Percentiles rank a stretch among this genome's conserved stretches.
These are phyloP conservation scores for Kluyveromyces marxianus DNA, from an alignment of 1,139 yeast genomes.

Conservation along the genomic window DNA sequence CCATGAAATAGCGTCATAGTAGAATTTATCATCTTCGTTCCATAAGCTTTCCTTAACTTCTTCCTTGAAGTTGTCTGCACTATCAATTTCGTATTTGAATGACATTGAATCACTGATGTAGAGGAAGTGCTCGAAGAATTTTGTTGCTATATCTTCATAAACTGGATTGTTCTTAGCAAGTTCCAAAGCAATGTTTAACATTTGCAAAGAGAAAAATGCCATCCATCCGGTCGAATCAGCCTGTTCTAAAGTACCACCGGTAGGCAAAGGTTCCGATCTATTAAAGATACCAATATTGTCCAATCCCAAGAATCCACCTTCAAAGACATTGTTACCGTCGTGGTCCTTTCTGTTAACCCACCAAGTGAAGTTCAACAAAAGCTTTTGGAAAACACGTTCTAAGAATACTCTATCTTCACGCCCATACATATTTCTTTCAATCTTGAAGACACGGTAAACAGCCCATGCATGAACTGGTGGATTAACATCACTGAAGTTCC, in stretches of 20 bases:
- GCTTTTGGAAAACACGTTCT: conserved; percentile 87
- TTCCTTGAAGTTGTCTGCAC: conserved; percentile 32
- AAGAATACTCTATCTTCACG: conserved; percentile 75
- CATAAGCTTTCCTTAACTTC: conserved; percentile 64
- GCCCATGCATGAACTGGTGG: conserved; percentile 99
- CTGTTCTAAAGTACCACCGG: conserved; percentile 87
- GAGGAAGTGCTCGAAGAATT: conserved; percentile 89
- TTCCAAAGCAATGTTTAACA: conserved; percentile 91
- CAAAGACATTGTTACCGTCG: conserved; percentile 85
- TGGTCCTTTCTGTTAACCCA: conserved; percentile 94
- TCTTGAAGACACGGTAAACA: conserved; percentile 80
- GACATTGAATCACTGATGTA: conserved; percentile 95
- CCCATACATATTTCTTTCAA: conserved; percentile 83
- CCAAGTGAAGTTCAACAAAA: conserved; percentile 89
- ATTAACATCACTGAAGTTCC: conserved; percentile 94
- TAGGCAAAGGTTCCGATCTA: conserved; percentile 89
- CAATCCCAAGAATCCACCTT: conserved; percentile 90
- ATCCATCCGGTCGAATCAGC: conserved; percentile 99
- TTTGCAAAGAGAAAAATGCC: conserved; percentile 88
- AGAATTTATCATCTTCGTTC: conserved; percentile 87
- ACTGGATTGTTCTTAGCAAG: conserved; percentile 80
- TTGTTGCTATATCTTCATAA: conserved; percentile 91
- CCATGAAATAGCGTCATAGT: conserved; percentile 87
- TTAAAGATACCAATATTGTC: conserved; percentile 94
- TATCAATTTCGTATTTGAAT: conserved; percentile 35